Evolutionary conservation across 176 grass and related monocot species (phyloP).

Genomic region (Carex parvula): DNA sequence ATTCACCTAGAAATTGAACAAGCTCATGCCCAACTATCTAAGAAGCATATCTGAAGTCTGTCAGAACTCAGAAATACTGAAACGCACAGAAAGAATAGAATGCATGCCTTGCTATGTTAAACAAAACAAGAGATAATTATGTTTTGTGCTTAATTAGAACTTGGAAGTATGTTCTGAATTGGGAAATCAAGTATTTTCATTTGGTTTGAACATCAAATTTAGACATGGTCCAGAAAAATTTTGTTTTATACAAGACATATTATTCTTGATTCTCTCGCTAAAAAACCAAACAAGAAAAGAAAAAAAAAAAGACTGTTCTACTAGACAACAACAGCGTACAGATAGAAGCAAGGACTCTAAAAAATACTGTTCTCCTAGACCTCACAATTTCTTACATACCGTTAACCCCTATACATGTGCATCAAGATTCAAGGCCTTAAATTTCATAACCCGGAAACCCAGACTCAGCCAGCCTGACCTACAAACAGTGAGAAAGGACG

Average conservation of each 20-base stretch:
- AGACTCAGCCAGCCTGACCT: conserved; percentile 60
- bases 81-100: neutral
- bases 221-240: neutral
- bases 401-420: neutral
- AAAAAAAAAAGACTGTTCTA: no score
- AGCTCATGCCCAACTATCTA: neutral
- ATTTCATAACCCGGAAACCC: conserved; percentile 76
- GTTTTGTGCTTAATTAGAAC: neutral
- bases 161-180: neutral
- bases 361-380: no score
- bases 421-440: conserved; percentile 24
- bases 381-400: no score
- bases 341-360: no score
- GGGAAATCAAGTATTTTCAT: neutral
- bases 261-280: no score
- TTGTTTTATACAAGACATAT: neutral
- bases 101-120: neutral
- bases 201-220: neutral
- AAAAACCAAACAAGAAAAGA: no score
- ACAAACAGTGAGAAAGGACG: no score
- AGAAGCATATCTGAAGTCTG: conserved; percentile 8
- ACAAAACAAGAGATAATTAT: neutral
- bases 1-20: no score
- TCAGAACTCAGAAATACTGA: neutral
- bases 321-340: no score